Base-by-base conservation (phyloP, 257 asterid species). In the Eucommia ulmoides region DNA sequence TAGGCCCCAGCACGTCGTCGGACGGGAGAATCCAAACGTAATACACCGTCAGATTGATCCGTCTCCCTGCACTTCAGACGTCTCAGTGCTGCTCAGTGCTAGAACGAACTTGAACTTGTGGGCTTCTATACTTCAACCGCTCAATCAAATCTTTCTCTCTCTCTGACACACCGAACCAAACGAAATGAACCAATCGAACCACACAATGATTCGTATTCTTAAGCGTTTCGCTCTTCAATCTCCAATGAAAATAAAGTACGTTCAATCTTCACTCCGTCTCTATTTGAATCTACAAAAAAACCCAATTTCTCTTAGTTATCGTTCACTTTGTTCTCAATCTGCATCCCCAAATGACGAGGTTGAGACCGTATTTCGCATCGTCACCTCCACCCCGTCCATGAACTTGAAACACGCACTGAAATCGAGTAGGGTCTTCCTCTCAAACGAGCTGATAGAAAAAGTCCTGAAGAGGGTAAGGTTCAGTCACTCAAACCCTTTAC, bases 391-490 rank as follows among this genome's bases (percentile, higher is more conserved):
- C 7, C 59, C 79, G 66, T 75, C 89, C n/a, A 63, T 65, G 26
- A 68, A 78, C 48, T 62, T 88, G 17, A 74, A 49, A 51, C 65
- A 52, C 15, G 67, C 85, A 33, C 81, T 88, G 7, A 71, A 58
- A 67, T 51, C 65, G 23, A 65, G 85, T 23, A 79, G 72, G 60
- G 69, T 80, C 65, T 55, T 63, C 20, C 51, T 84, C 20, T 68
- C 96, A 23, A 74, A 67, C 44, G 94, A 78, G n/a, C 59, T 80
- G 58, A 59, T 82, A 10, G 96, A 88, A 29, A 45, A 49, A 48
- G 94, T 82, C 53, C 79, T 84, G 29, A 82, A 78, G 67, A 72
- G 94, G 80, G 93, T 76, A 25, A 76, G 97, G 6, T 88, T 88
- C 58, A 70, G 96, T 51, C 97, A 88, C 58, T 72, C 96, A 2